Conservation (phyloP, 345 rosid genomes). For the Lepidium sativum region DNA sequence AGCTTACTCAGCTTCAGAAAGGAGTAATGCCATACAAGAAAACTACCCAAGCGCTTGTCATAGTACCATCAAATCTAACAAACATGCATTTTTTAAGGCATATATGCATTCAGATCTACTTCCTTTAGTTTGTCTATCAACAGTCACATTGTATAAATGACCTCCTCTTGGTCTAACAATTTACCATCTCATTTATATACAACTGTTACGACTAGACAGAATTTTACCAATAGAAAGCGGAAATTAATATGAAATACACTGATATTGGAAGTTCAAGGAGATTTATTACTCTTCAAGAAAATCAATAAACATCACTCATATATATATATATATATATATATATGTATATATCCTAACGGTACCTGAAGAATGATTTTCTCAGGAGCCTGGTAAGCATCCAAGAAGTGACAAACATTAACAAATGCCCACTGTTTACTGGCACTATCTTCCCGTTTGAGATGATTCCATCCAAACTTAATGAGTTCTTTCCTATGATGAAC, state of each 20-base stretch:
- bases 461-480: slow-evolving; percentile 99
- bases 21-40: background rate
- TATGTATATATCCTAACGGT: background rate
- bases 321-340: no score
- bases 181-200: background rate
- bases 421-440: slow-evolving; percentile 99
- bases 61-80: slow-evolving; percentile 8
- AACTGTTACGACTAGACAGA: background rate
- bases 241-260: background rate
- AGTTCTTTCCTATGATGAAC: slow-evolving; percentile 97
- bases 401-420: slow-evolving; percentile 97
- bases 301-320: background rate
- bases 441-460: slow-evolving; percentile 98
- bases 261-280: background rate
- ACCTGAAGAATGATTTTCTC: slow-evolving; percentile 99
- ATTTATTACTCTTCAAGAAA: background rate
- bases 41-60: slow-evolving; percentile 3
- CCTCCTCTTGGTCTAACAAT: background rate
- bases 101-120: slow-evolving; percentile 5
- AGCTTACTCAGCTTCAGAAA: slow-evolving; percentile 1
- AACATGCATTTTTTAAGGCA: slow-evolving; percentile 1
- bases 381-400: slow-evolving; percentile 99
- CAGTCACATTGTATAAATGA: background rate
- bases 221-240: background rate
- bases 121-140: background rate